Evolutionary conservation across 2,329 filamentous ascomycete genomes (phyloP), one percentile per base, ranked within the genome.

Genomic region (Colletotrichum cordylinicola): DNA sequence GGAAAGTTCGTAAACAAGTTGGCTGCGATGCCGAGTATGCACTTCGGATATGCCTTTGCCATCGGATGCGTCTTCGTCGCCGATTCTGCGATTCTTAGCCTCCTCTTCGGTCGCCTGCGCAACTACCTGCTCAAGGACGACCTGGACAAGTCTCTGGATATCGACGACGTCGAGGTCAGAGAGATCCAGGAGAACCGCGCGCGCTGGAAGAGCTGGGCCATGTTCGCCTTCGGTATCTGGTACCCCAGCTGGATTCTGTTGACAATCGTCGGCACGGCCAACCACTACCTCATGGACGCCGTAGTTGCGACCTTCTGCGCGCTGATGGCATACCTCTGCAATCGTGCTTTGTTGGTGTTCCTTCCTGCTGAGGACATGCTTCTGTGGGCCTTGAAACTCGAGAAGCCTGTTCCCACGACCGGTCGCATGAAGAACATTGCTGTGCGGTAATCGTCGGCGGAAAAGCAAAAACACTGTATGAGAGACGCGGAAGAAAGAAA

Each of bases 221-320:
- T 83, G 62, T 82, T 82, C 55, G 80, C 78, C 24, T 65, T 90
- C 18, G 90, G 90, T 35, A 74, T 91, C 21, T 82, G 85, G 62
- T 92, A 92, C 79, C 90, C 90, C 2, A 78, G 82, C 7, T 87
- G 89, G 79, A 90, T 92, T 67, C 80, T 92, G 65, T 84, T 88
- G 1, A 89, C 88, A 35, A 93, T 93, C 75, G 88, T 93, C 33
- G 88, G 91, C 18, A 93, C 91, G 0, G 91, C 91, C 39, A 93
- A 93, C 79, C 91, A 89, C 79, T 89, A 94, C 81, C 89, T 93
- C 62, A 86, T 94, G 6, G 93, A 94, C 82, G 92, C 93, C 0
- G 86, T 93, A 24, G 93, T 91, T 2, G 92, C 93, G 0, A 88
- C 90, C 1, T 79, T 90, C 21, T 91, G 94, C 4, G 93, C 92